Evolutionary conservation across 1,284 basidiomycete species (phyloP), one percentile per base, ranked within the genome.

Genomic region (Trichosporon inkin): DNA sequence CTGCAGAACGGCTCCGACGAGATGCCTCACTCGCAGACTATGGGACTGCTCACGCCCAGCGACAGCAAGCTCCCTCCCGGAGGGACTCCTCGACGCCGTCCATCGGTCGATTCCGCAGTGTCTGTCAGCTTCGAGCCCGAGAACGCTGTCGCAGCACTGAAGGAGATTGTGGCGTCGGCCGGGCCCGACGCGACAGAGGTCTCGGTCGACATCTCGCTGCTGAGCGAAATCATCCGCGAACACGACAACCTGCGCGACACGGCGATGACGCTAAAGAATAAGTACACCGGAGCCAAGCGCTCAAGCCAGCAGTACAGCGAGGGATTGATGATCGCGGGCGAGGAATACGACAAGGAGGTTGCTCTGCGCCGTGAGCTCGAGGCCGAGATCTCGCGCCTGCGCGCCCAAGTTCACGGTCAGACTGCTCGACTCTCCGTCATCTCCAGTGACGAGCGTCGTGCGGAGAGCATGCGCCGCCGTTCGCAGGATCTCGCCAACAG

Each of bases 301-400:
- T 85, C 88, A 49, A 95, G 91, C 74, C 89, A 90, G 71, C 89
- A 92, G 69, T 93, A 91, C 67, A 89, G 93, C 60, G 89, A 94
- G 65, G 94, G 95, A 14, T 81, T 98, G 58, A 88, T 87, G 0
- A 89, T 93, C 40, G 94, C 95, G 2, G 89, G 92, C 66, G 87
- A 89, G 56, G 94, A 98, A 75, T 97, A 94, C 72, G 92, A 96
- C 74, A 85, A 85, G 59, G 94, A 98, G 77, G 82, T 92, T 49
- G 86, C 89, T 57, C 86, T 88, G 32, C 84, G 94, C 19, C 85
- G 88, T 20, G 93, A 96, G 65, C 90, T 91, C 2, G 93, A 98
- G 79, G 86, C 89, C 0, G 92, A 96, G 79, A 89, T 97, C 65
- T 88, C 87, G 16, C 84, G 89, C 53, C 80, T 99, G 37, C 83